Base-by-base conservation (phyloP, 2,329 filamentous ascomycete species). In the Colletotrichum agaves region DNA sequence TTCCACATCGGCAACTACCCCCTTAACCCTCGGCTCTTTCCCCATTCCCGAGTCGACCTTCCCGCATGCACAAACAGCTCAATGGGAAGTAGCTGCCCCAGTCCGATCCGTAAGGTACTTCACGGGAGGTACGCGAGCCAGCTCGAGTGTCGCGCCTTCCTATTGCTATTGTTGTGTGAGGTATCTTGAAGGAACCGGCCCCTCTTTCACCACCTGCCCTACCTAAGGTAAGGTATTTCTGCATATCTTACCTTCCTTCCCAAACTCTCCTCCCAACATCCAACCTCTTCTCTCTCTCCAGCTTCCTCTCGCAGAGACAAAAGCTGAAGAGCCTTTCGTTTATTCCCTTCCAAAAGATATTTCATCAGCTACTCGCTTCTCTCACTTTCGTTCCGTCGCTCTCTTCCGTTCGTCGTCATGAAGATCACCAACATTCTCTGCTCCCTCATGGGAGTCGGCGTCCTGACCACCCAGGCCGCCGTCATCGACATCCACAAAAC, bases 291-390 rank as follows among this genome's bases (percentile, higher is more conserved):
- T 19, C 23, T 43, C 41, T 21, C 50, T 21, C 12, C 27, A 27
- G 13, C 23, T 46, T 10, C 39, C 21, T 41, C 47, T 13, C n/a
- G 21, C 46, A 44, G 8, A 19, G 12, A 35, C 0, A 11, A 10
- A 35, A 47, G 37, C 15, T 43, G n/a, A 39, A 17, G 21, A 33
- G 46, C 37, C 31, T 44, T 31, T 58, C n/a, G 6, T 43, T 43
- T 52, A 43, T 19, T 58, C 52, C 35, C 35, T 50, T 17, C 27
- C 27, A 27, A 27, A 27, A 7, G 27, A 6, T 27, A 31, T 56
- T 50, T 8, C 33, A 56, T n/a, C 61, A 52, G 8, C 27, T 39
- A 52, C n/a, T 70, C 65, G 11, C 47, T 69, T 21, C 47, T 46
- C 19, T 43, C 17, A 37, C 53, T 23, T 35, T 70, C 66, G 33